A percentile compares a stretch with the other conserved stretches of the same genome.
These are phyloP conservation scores for Dothidotthia symphoricarpi DNA, from an alignment of 2,329 filamentous ascomycete genomes.

Conservation along the genomic window DNA sequence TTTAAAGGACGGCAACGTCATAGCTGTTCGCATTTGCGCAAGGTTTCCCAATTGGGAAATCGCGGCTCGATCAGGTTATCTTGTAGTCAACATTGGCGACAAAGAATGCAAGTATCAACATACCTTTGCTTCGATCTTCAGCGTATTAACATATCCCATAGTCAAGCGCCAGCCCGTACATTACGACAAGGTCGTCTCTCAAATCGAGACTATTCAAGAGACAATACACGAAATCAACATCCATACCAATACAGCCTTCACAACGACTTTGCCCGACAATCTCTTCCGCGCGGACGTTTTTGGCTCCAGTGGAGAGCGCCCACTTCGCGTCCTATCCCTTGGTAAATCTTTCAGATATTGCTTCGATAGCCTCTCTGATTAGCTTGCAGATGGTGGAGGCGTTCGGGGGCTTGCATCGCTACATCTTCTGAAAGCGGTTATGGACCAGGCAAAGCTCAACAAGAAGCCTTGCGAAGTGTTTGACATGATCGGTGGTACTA, in stretches of 20 bases:
- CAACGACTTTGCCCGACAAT: not conserved
- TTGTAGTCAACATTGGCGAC: not conserved
- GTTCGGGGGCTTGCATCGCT: conserved; percentile 27
- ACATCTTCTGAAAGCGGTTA: conserved; percentile 21
- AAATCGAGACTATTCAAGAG: not conserved
- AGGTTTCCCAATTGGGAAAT: not conserved
- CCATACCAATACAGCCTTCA: not conserved
- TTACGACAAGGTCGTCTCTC: not conserved
- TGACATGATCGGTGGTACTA: conserved; percentile 25
- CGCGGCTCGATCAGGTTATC: not conserved
- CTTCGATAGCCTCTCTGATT: no score
- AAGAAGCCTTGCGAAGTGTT: conserved; percentile 19
- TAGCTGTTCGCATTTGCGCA: not conserved
- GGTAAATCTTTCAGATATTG: not conserved
- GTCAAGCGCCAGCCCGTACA: not conserved
- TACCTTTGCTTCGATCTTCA: not conserved
- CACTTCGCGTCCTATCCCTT: conserved; percentile 1
- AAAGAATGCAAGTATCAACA: not conserved
- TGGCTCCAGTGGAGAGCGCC: not conserved
- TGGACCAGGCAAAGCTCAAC: conserved; percentile 7
- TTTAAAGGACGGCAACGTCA: not conserved
- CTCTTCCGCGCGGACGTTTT: not conserved
- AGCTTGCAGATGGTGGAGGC: conserved; percentile 19
- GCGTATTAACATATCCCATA: not conserved
- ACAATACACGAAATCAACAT: conserved; percentile 1